Base-by-base conservation (phyloP, 2,329 filamentous ascomycete species). In the Fusarium armeniacum region DNA sequence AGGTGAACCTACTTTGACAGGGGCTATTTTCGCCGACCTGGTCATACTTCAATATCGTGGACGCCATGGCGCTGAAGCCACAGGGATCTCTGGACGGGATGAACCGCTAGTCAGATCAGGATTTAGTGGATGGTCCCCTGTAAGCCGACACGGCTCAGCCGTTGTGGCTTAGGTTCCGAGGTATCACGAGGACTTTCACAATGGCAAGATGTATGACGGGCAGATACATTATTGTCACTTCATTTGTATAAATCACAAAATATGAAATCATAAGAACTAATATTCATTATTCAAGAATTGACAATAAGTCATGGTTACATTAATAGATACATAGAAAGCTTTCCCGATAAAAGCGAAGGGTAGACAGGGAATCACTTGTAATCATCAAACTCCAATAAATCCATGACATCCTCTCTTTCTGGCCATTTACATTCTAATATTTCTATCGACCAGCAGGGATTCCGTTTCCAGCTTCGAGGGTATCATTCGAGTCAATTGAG, bases 401-500 rank as follows among this genome's bases (percentile, higher is more conserved):
- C 49, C 26, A 28, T 56, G 32, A 24, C 22, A 61, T 32, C n/a
- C 38, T 24, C 38, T 24, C 24, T 26, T 26, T 26, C 6, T 11
- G n/a, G 22, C 32, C 11, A 24, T 46, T 4, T 28, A 11, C 28
- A 30, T 22, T 33, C 30, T 15, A 47, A 4, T 30, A 11, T 11
- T 8, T 26, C 63, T 32, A 55, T 24, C 38, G 35, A 30, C 32
- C 52, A 12, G 50, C 35, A 15, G 63, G 33, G 11, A 71, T 69
- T 30, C 50, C 58, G 18, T 65, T 69, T 28, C 72, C 72, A 16
- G 62, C 57, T 33, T 76, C 74, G 3, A 73, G 58, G 41, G 59
- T 65, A 62, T 69, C 74, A 24, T 68, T 67, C 10, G 74, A 74
- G 49, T 80, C 78, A 38, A 78, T 70, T 2, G 78, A 80, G n/a